These are phyloP conservation scores for Chloroidium sp. DNA, from an alignment of 163 green algal genomes.

Conservation along the genomic window DNA sequence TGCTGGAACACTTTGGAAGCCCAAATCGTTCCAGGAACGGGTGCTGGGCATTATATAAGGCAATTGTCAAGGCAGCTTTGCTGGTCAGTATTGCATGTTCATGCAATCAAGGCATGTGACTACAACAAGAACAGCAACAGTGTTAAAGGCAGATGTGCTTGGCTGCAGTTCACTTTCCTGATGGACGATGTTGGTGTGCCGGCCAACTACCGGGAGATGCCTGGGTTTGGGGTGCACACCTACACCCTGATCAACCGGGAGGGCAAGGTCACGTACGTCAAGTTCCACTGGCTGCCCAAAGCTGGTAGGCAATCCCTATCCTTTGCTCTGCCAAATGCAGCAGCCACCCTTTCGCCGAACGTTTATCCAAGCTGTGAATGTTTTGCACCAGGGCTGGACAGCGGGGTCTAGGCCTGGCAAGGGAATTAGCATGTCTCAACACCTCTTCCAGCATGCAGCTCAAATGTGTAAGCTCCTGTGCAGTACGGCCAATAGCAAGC, in stretches of 20 bases:
- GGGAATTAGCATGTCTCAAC: too few species aligned
- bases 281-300: conserved; percentile 92
- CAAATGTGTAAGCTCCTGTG: too few species aligned
- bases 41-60: background rate
- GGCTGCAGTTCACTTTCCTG: conserved; percentile 82
- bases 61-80: background rate
- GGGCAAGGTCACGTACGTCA: conserved; percentile 74
- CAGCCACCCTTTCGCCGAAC: too few species aligned
- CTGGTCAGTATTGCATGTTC: background rate
- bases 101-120: conserved; percentile 1
- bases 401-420: too few species aligned
- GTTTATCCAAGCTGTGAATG: too few species aligned
- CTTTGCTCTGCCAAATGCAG: background rate
- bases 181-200: conserved; percentile 84
- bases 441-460: too few species aligned
- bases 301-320: conserved; percentile 36
- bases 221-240: conserved; percentile 91
- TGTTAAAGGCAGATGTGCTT: too few species aligned
- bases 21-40: too few species aligned
- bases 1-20: too few species aligned
- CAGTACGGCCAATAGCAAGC: too few species aligned
- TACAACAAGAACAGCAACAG: background rate
- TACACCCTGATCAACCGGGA: conserved; percentile 72
- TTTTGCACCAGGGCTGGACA: too few species aligned
- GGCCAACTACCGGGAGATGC: conserved; percentile 84